These are phyloP conservation scores for Plenodomus lindquistii DNA, from an alignment of 2,329 filamentous ascomycete genomes.

Conservation along the genomic window DNA sequence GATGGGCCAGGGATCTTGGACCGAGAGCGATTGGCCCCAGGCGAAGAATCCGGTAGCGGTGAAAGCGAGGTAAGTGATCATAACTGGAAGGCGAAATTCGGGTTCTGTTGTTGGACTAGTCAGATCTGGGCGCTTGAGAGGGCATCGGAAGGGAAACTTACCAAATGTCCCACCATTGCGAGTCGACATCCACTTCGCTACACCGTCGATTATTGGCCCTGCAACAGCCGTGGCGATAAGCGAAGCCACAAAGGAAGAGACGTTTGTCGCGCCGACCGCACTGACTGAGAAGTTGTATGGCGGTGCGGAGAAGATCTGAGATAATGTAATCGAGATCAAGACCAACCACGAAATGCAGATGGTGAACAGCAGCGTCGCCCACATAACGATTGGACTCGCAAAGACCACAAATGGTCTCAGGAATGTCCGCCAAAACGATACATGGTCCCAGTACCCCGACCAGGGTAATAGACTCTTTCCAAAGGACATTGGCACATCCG, in stretches of 20 bases:
- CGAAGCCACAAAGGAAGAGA: constrained; percentile 29
- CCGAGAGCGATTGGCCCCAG: constrained; percentile 24
- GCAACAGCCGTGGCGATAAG: constrained; percentile 22
- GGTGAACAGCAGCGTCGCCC: constrained; percentile 29
- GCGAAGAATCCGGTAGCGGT: constrained; percentile 30
- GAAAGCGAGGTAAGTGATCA: constrained; percentile 25
- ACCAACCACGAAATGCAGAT: constrained; percentile 35
- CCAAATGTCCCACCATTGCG: constrained; percentile 28
- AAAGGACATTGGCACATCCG: constrained; percentile 10
- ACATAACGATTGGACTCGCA: constrained; percentile 23
- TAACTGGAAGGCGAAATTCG: constrained; percentile 30
- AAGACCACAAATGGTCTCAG: constrained; percentile 24
- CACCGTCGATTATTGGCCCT: constrained; percentile 23
- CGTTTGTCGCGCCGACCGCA: constrained; percentile 26
- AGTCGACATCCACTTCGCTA: constrained; percentile 27
- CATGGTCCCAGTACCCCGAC: constrained; percentile 23
- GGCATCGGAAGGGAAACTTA: constrained; percentile 7
- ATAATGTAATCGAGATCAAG: constrained; percentile 28
- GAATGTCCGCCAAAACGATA: constrained; percentile 25
- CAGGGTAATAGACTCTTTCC: constrained; percentile 15
- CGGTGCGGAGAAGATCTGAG: constrained; percentile 30
- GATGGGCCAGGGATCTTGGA: constrained; percentile 26
- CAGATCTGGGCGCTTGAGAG: background rate
- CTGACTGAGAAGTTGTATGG: constrained; percentile 30
- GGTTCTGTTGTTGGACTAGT: constrained; percentile 16